Percentiles rank a stretch among this genome's conserved stretches.
Conservation (phyloP, 345 rosid species). For the Linum lewisii region DNA sequence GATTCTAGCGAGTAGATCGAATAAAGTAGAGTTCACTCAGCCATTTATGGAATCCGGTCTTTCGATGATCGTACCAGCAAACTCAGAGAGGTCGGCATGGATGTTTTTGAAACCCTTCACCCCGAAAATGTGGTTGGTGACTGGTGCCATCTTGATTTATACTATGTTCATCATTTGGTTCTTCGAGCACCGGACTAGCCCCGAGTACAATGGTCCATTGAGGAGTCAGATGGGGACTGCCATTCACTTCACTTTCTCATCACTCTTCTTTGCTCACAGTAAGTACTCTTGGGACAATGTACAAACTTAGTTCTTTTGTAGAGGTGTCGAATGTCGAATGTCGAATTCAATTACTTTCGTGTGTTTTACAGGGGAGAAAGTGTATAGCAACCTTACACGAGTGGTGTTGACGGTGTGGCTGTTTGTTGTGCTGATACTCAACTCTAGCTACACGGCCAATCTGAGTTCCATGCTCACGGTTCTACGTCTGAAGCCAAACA, state of each 20-base stretch:
- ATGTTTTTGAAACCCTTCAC: slow-evolving; percentile 45
- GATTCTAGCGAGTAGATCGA: slow-evolving; percentile 27
- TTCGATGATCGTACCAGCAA: slow-evolving; percentile 35
- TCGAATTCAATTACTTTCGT: no score
- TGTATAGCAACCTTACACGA: slow-evolving; percentile 28
- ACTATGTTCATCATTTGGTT: slow-evolving; percentile 41
- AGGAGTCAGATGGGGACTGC: slow-evolving; percentile 31
- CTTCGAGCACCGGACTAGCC: slow-evolving; percentile 31
- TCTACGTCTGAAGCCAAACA: slow-evolving; percentile 24
- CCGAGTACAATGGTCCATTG: slow-evolving; percentile 30
- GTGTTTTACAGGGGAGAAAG: slow-evolving; percentile 31
- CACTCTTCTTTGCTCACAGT: slow-evolving; percentile 52
- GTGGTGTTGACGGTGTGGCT: slow-evolving; percentile 49
- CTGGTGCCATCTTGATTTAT: slow-evolving; percentile 30
- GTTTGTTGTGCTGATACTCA: slow-evolving; percentile 44
- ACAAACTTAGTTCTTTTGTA: no score
- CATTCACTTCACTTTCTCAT: slow-evolving; percentile 39
- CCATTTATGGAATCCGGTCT: slow-evolving; percentile 44
- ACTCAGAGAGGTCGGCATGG: slow-evolving; percentile 24
- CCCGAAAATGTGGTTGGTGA: slow-evolving; percentile 35
- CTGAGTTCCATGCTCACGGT: slow-evolving; percentile 50
- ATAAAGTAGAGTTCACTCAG: slow-evolving; percentile 38
- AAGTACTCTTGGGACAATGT: slow-evolving; percentile 19
- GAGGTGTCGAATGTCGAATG: no score
- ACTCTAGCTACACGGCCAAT: slow-evolving; percentile 53